Base-by-base conservation (phyloP, 306 rosid genomes). In the Castanopsis chinensis region DNA sequence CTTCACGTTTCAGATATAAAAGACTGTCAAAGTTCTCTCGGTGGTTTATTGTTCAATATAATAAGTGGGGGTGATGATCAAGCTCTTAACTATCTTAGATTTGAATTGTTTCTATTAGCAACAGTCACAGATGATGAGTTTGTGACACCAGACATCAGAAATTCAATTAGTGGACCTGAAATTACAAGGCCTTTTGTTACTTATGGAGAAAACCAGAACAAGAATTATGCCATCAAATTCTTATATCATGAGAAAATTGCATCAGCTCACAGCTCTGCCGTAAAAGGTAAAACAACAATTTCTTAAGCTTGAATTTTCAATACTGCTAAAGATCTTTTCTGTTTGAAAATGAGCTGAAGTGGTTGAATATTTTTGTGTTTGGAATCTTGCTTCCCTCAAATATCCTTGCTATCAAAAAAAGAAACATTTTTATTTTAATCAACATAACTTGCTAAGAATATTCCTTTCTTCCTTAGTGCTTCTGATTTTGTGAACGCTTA, bases 61-160 rank as follows among this genome's bases (percentile, higher is more conserved):
- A 68, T 93, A 37, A 95, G 96, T 77, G 99, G 99, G 67, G 98
- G 99, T 67, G 99, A 95, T 82, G 99, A 95, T 84, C 99, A 95
- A 80, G 95, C 92, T 18, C 91, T 93, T 79, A 80, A 90, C 81
- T 88, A 88, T 86, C 87, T 89, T 43, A 74, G 79, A 57, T 86
- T 93, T 81, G 90, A 90, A 80, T 75, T 91, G 37, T 84, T 88
- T 49, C 43, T 64, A 58, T 80, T 83, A 73, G 69, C 90, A 73
- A 75, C 43, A 49, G 77, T 71, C 60, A 59, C 49, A 17, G 81
- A 52, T 82, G 68, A 71, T 77, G 90, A 87, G 70, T 74, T 27
- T 72, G 56, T 59, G 81, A 77, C 58, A 70, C 83, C 75, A 23
- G 83, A 82, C 45, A 52, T 60, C 20, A 77, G 59, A 68, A 71